Evolutionary conservation across 106 monocot species (phyloP), one percentile per base, ranked within the genome.

Genomic region (Dendrobium nobile): DNA sequence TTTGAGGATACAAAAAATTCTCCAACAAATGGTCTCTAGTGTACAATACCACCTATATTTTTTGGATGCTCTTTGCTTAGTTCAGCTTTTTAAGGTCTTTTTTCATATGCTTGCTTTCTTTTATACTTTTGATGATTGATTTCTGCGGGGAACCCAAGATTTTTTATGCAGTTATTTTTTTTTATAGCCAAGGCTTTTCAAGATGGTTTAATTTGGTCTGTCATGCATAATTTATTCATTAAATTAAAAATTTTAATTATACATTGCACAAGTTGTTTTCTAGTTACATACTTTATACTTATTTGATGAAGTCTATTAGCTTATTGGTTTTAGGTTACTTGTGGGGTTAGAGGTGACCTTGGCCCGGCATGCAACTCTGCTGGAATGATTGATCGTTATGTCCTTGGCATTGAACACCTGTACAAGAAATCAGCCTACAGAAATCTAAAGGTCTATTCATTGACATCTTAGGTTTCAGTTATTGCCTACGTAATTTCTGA

Each of bases 311-410:
- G 74, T 43, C 40, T 43, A 7, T 33, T 74, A n/a, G 43, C 41
- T 74, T 20, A 43, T 74, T 74, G 43, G 45, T 47, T 76, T 76
- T 78, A 93, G 93, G 90, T 93, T n/a, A 85, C 79, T 24, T 93
- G 93, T 82, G 79, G 56, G 20, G 85, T 88, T 31, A 85, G 87
- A 88, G 93, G 93, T 84, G 90, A 90, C 79, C 90, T 93, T 85
- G 87, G 93, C 41, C 90, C 93, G 65, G 93, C 83, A 61, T 93
- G 93, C 80, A 93, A 90, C 85, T 83, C 88, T 48, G 90, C 82
- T 80, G 87, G 90, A 79, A 88, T 88, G 90, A 87, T 93, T 85
- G 93, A 93, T 85, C 87, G 90, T 28, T 87, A 78, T 78, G 47
- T 87, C 26, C 80, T 93, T 85, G 90, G 90, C 55, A 93, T 90